Evolutionary conservation across 768 basidiomycete genomes (phyloP), one percentile per base, ranked within the genome.

Genomic region (Trichaptum fuscoviolaceum): DNA sequence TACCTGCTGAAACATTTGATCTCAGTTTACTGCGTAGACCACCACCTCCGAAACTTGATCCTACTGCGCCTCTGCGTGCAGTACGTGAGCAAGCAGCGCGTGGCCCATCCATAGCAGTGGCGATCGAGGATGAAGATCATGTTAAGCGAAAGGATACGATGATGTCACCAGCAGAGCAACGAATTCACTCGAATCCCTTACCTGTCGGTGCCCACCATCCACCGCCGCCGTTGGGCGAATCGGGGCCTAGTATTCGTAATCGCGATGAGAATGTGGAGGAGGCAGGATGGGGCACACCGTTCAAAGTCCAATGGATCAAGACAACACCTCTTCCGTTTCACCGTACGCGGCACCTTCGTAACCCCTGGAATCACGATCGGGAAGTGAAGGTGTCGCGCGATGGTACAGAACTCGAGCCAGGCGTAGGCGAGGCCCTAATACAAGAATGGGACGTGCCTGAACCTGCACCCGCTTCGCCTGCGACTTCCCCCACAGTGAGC

Each of bases 341-440:
- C 68, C 85, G 85, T 59, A 90, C 90, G 35, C 84, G 88, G 27
- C 90, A 94, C 73, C 76, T 97, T 63, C 87, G 92, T 57, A 99
- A 98, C 73, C 89, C 90, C 1, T 98, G 95, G 95, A 98, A 98
- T 71, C 86, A 93, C 69, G 92, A 91, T 67, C 80, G 86, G 63
- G 88, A 92, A 72, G 83, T 92, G 59, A 91, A 92, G 79, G 86
- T 92, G 8, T 94, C 92, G 15, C 81, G 92, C 62, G 93, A 96
- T 73, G 96, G 96, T 20, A 97, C 95, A 1, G 96, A 98, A 74
- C 75, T 99, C 23, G 96, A 98, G 74, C 94, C 95, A 1, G 72
- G 72, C 1, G 84, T 92, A 17, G 92, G 92, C 26, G 82, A 86
- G 70, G 80, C 76, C 68, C 75, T 95, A 52, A 64, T 95, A 65